Evolutionary conservation across 345 rosid species (phyloP).

Genomic region (Turritis glabra): DNA sequence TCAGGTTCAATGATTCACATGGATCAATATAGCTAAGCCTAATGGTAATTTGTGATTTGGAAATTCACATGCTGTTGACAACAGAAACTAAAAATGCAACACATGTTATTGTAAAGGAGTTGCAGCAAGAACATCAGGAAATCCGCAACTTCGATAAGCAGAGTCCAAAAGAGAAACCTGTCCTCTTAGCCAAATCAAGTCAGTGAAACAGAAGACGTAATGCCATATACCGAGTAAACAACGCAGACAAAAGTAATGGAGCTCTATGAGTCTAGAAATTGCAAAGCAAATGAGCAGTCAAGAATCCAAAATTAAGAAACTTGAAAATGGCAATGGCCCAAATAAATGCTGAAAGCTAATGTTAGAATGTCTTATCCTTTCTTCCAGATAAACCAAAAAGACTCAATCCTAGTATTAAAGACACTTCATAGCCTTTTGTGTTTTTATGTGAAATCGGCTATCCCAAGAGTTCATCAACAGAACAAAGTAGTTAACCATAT

Average conservation of each 20-base stretch:
- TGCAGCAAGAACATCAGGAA: not conserved
- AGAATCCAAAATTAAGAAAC: not conserved
- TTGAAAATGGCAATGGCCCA: slow-evolving; percentile 2
- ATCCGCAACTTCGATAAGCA: not conserved
- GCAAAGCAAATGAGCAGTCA: not conserved
- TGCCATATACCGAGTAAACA: not conserved
- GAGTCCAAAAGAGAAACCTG: not conserved
- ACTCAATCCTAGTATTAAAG: not conserved
- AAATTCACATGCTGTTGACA: not conserved
- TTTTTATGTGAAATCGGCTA: not conserved
- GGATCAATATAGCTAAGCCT: not conserved
- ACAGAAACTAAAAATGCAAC: slow-evolving; percentile 1
- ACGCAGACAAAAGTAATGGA: not conserved
- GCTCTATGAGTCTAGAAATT: not conserved
- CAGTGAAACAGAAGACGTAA: not conserved
- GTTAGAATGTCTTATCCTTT: not conserved
- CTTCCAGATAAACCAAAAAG: not conserved
- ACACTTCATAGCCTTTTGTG: not conserved
- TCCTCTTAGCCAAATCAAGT: not conserved
- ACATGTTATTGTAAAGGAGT: not conserved
- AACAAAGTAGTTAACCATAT: slow-evolving; percentile 2
- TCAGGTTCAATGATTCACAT: slow-evolving; percentile 8
- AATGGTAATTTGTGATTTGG: not conserved
- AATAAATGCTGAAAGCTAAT: not conserved
- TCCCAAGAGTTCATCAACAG: not conserved